Conservation (phyloP, 306 rosid species). For the Rosa chinensis region DNA sequence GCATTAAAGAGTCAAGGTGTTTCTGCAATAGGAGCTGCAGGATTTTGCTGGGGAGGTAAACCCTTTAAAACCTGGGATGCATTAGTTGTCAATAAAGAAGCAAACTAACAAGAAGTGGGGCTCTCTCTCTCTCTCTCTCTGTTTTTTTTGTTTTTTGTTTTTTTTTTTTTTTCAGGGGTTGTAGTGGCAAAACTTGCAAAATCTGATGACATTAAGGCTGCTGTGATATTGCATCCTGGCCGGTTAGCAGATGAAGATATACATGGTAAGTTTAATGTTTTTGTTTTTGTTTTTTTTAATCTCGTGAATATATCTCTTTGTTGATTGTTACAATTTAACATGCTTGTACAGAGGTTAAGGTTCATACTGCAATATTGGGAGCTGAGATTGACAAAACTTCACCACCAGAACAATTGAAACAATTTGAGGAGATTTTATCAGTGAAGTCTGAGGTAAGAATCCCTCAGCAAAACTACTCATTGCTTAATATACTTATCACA, state of each 20-base stretch:
- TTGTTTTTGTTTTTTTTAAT: not conserved
- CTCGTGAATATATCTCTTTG: not conserved
- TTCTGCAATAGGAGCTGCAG: constrained; percentile 52
- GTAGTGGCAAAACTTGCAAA: constrained; percentile 42
- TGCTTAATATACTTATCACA: too few relatives aligned
- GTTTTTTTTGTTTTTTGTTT: too few relatives aligned
- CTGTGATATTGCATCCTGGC: constrained; percentile 51
- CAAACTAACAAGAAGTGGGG: not conserved
- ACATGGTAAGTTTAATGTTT: not conserved
- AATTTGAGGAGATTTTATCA: constrained; percentile 36
- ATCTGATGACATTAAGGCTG: constrained; percentile 42
- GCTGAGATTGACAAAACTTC: constrained; percentile 42
- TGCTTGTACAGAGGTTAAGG: constrained; percentile 39
- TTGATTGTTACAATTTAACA: not conserved
- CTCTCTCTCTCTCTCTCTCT: not conserved
- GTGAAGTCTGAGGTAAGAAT: constrained; percentile 38
- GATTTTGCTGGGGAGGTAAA: constrained; percentile 69
- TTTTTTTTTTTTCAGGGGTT: constrained; percentile 29
- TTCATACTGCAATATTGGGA: constrained; percentile 47
- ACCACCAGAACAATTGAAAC: constrained; percentile 43
- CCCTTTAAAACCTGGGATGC: not conserved
- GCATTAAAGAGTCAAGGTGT: constrained; percentile 51
- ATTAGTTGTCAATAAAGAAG: not conserved
- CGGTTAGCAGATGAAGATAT: constrained; percentile 14
- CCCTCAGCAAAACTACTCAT: not conserved